Evolutionary conservation across 2,329 filamentous ascomycete species (phyloP).

Genomic region (Aspergillus clavatus): DNA sequence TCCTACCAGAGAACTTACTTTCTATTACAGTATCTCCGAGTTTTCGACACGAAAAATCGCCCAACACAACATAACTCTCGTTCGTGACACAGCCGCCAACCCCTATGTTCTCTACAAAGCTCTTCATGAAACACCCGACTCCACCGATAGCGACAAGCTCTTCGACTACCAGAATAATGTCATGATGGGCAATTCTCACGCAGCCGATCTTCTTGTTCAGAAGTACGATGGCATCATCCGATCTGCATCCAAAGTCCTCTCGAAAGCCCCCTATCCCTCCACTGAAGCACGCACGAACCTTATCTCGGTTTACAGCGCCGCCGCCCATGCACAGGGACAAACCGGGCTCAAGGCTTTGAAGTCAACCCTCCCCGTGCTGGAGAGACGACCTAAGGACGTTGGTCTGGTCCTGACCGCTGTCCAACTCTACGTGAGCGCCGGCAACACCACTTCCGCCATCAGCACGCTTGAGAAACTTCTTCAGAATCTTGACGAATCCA

Average conservation of each 20-base stretch:
- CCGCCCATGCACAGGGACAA: conserved; percentile 59
- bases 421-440: conserved; percentile 70
- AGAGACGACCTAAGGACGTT: conserved; percentile 71
- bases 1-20: conserved; percentile 9
- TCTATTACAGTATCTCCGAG: conserved; percentile 50
- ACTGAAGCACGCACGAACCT: conserved; percentile 50
- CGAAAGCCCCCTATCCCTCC: conserved; percentile 46
- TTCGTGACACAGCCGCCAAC: conserved; percentile 46
- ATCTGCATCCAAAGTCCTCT: conserved; percentile 50
- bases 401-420: conserved; percentile 74
- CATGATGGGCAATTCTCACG: conserved; percentile 51
- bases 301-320: conserved; percentile 64
- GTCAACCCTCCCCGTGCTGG: conserved; percentile 62
- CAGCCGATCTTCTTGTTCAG: conserved; percentile 54
- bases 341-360: conserved; percentile 65
- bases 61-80: conserved; percentile 54
- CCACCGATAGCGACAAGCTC: conserved; percentile 49
- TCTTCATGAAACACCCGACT: conserved; percentile 47
- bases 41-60: conserved; percentile 56
- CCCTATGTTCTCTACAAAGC: conserved; percentile 56
- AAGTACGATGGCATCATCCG: conserved; percentile 57
- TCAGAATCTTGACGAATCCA: conserved; percentile 61
- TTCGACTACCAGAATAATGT: conserved; percentile 56
- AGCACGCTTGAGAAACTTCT: conserved; percentile 72
- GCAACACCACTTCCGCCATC: conserved; percentile 69